These are phyloP conservation scores for Myotisia sp. DNA, from an alignment of 2,329 filamentous ascomycete species.

Conservation along the genomic window DNA sequence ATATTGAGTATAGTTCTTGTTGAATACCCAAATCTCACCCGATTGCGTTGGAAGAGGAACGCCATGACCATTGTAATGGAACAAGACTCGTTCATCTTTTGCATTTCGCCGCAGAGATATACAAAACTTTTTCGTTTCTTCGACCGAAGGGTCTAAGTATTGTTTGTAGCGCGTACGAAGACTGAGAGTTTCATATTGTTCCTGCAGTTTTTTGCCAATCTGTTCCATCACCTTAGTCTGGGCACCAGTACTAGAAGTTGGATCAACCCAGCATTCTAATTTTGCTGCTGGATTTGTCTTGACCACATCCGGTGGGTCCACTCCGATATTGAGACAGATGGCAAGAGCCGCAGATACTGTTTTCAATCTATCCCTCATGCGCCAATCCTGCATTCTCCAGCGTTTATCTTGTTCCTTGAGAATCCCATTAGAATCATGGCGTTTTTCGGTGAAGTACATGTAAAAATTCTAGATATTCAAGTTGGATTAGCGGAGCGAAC, in stretches of 20 bases:
- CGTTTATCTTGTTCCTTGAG: conserved; percentile 47
- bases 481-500: too few species aligned
- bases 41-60: conserved; percentile 91
- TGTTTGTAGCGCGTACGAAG: conserved; percentile 96
- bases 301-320: conserved; percentile 91
- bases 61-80: conserved; percentile 97
- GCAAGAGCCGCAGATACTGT: conserved; percentile 90
- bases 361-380: conserved; percentile 90
- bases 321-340: conserved; percentile 90
- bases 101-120: conserved; percentile 79
- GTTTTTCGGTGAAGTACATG: conserved; percentile 98
- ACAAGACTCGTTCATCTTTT: conserved; percentile 89
- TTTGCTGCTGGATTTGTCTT: conserved; percentile 90
- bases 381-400: conserved; percentile 72
- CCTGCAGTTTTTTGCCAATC: conserved; percentile 90
- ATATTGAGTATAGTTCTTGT: conserved; percentile 96
- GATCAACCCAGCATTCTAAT: conserved; percentile 93
- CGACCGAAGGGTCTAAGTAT: conserved; percentile 87
- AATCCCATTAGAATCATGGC: conserved; percentile 85
- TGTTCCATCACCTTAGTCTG: conserved; percentile 73
- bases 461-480: conserved; percentile 91
- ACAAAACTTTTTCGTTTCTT: conserved; percentile 95
- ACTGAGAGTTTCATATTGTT: conserved; percentile 89
- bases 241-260: conserved; percentile 60
- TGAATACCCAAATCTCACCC: conserved; percentile 98